Percentiles rank a stretch among this genome's conserved stretches.
phyloP scores from a whole-genome alignment of 371 early-diverging fungal species.

The Syncephalastrum sp. region DNA sequence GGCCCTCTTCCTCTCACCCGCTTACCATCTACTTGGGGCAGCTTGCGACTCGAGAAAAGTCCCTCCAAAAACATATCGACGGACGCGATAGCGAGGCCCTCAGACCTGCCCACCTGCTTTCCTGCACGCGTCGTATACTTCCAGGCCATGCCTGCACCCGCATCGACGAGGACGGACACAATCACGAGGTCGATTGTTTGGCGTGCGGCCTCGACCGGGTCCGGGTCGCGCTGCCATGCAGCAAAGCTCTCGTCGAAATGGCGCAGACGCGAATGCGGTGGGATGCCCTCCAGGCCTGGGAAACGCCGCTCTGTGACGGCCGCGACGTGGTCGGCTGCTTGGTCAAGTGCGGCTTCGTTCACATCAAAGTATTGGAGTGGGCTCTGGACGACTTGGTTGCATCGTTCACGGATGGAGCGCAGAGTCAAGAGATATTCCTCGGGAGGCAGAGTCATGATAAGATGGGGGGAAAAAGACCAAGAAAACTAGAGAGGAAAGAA shows the following conservation, averaged over 20 bases:
- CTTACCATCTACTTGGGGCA: conserved; percentile 75
- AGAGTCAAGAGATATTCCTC: conserved; percentile 71
- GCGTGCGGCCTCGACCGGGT: conserved; percentile 60
- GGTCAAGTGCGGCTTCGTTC: conserved; percentile 57
- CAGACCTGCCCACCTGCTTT: conserved; percentile 65
- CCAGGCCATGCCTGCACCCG: conserved; percentile 91
- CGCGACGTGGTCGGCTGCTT: conserved; percentile 68
- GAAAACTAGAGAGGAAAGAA: not conserved
- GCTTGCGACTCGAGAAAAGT: conserved; percentile 64
- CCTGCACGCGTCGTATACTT: conserved; percentile 51
- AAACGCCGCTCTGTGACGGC: conserved; percentile 75
- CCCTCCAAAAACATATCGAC: conserved; percentile 86
- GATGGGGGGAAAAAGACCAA: not conserved
- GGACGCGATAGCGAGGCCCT: conserved; percentile 88
- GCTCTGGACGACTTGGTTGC: conserved; percentile 50
- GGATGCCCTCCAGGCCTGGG: conserved; percentile 57
- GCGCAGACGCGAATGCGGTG: conserved; percentile 88
- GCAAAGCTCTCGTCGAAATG: conserved; percentile 71
- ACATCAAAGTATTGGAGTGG: conserved; percentile 68
- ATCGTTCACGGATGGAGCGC: conserved; percentile 76
- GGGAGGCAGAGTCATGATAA: conserved; percentile 32
- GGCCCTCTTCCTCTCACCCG: not conserved
- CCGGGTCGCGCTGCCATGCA: conserved; percentile 35
- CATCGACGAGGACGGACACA: conserved; percentile 90
- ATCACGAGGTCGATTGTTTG: conserved; percentile 83